phyloP scores from a whole-genome alignment of 2,329 filamentous ascomycete species.

The Diaporthe sp. region DNA sequence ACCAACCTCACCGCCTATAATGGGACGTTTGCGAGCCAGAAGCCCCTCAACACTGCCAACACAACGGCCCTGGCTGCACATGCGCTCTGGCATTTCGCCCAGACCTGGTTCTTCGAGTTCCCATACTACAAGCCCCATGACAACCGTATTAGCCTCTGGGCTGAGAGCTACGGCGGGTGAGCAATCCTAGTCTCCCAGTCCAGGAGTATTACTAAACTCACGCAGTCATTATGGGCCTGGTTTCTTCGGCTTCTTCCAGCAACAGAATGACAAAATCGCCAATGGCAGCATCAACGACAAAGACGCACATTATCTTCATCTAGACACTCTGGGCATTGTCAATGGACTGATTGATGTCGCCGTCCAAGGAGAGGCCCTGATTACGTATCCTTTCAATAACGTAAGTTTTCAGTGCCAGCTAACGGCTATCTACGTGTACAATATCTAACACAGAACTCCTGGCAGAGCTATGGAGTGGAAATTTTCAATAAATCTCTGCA shows the following conservation, averaged over 20 bases:
- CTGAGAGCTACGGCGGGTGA: constrained; percentile 41
- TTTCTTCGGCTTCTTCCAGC: constrained; percentile 57
- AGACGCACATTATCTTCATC: constrained; percentile 42
- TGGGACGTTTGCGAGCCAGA: constrained; percentile 53
- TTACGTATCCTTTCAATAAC: constrained; percentile 69
- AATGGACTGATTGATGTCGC: constrained; percentile 69
- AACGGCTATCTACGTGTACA: too few relatives aligned
- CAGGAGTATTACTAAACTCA: not conserved
- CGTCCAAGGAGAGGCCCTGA: constrained; percentile 62
- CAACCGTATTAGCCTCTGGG: constrained; percentile 44
- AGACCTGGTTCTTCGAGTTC: constrained; percentile 68
- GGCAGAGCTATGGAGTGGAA: constrained; percentile 61
- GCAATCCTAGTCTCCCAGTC: not conserved
- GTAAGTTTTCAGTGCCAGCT: constrained; percentile 45
- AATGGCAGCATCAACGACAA: constrained; percentile 39
- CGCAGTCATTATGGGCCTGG: constrained; percentile 55
- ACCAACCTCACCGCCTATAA: constrained; percentile 55
- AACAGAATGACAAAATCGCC: constrained; percentile 58
- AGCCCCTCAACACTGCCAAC: constrained; percentile 60
- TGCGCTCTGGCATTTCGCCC: constrained; percentile 73
- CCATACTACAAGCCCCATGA: constrained; percentile 65
- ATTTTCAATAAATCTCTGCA: constrained; percentile 64
- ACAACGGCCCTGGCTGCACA: constrained; percentile 65
- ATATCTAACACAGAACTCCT: not conserved
- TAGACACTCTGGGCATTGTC: constrained; percentile 69